Conservation (phyloP, 1,139 yeast genomes). For the Taiozyma sp. region DNA sequence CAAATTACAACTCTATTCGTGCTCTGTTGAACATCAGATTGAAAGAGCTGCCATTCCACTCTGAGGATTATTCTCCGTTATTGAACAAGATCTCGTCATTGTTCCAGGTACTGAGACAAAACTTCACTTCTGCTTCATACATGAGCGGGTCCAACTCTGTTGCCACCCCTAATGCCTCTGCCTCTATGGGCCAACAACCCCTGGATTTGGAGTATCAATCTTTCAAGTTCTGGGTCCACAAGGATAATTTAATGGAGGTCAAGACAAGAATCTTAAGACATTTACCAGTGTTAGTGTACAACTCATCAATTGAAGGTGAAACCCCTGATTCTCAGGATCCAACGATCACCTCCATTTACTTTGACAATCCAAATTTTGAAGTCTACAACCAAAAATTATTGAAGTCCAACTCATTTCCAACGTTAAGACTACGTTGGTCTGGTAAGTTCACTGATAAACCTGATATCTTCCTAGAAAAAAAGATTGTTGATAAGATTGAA, state of each 20-base stretch:
- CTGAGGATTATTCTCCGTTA: slow-evolving; percentile 92
- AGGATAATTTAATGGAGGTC: slow-evolving; percentile 94
- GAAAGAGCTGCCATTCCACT: slow-evolving; percentile 83
- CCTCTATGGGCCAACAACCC: slow-evolving; percentile 20
- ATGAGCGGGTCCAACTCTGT: slow-evolving; percentile 21
- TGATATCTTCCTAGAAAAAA: slow-evolving; percentile 75
- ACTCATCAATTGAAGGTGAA: slow-evolving; percentile 31
- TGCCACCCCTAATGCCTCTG: slow-evolving; percentile 23
- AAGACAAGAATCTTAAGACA: slow-evolving; percentile 91
- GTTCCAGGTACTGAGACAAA: slow-evolving; percentile 76
- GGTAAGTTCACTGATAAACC: slow-evolving; percentile 76
- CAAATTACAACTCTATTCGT: slow-evolving; percentile 71
- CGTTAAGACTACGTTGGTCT: slow-evolving; percentile 86
- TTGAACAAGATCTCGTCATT: slow-evolving; percentile 79
- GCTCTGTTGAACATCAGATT: slow-evolving; percentile 86
- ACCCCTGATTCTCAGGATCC: slow-evolving; percentile 60
- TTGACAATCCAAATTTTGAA: slow-evolving; percentile 79
- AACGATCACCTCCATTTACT: slow-evolving; percentile 77
- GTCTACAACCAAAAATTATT: slow-evolving; percentile 80
- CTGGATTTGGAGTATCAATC: slow-evolving; percentile 57
- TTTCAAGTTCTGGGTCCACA: slow-evolving; percentile 93
- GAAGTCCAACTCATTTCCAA: slow-evolving; percentile 62
- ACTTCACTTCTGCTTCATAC: slow-evolving; percentile 32
- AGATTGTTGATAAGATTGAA: slow-evolving; percentile 51
- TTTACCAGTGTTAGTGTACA: slow-evolving; percentile 82